Evolutionary conservation across 768 basidiomycete genomes (phyloP).

Genomic region (Leccinum subgranulosum): DNA sequence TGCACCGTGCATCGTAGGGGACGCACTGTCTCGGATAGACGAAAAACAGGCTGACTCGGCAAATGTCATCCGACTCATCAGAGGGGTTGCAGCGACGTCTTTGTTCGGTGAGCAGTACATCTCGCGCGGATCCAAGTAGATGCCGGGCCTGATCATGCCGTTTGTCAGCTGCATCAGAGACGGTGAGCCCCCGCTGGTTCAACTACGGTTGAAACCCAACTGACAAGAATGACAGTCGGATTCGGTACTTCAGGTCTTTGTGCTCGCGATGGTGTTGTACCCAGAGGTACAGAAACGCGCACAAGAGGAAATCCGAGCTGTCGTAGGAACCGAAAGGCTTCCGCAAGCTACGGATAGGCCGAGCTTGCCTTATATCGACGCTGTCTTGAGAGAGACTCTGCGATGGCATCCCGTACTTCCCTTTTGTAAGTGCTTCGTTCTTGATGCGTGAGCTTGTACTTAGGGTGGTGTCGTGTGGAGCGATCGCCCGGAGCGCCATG

Average conservation of each 20-base stretch:
- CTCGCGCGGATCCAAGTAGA: not conserved
- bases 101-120: constrained; percentile 1
- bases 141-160: not conserved
- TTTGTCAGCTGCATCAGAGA: constrained; percentile 6
- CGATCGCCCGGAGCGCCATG: constrained; percentile 4
- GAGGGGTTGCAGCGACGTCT: constrained; percentile 5
- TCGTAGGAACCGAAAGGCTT: constrained; percentile 6
- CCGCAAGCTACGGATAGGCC: not conserved
- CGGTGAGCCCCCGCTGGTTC: not conserved
- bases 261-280: constrained; percentile 7
- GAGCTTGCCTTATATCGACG: not conserved
- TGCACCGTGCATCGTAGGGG: constrained; percentile 3
- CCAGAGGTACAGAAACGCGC: constrained; percentile 9
- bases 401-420: constrained; percentile 9
- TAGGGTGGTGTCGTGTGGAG: not conserved
- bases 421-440: not conserved
- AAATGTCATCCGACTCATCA: not conserved
- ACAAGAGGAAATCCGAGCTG: constrained; percentile 4
- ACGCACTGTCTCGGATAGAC: constrained; percentile 1
- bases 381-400: not conserved
- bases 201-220: not conserved
- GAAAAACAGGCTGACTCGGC: not conserved
- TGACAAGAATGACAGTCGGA: constrained; percentile 3
- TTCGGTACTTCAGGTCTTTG: not conserved
- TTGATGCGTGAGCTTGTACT: not conserved